These are phyloP conservation scores for Penicillium mononematosum DNA, from an alignment of 495 filamentous ascomycete species.

Conservation along the genomic window DNA sequence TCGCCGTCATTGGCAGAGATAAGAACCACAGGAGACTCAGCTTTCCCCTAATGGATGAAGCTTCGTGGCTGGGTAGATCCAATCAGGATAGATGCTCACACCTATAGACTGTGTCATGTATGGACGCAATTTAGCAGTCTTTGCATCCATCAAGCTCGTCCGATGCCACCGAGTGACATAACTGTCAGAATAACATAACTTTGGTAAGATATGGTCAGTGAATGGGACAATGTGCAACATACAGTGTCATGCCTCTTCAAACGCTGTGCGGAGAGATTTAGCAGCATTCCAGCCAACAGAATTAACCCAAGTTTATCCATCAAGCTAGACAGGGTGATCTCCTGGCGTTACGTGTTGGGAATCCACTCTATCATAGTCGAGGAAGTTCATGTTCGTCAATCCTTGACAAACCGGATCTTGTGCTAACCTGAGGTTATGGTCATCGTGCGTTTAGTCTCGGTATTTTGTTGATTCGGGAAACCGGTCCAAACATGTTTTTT, in stretches of 20 bases:
- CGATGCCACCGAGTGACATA: background rate
- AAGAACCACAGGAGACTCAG: background rate
- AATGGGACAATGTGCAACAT: background rate
- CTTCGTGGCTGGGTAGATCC: background rate
- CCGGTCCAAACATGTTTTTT: background rate
- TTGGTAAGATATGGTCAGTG: background rate
- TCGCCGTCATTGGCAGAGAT: constrained; percentile 4
- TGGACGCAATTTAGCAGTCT: background rate
- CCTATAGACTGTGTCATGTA: background rate
- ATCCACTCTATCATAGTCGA: background rate
- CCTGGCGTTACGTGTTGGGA: background rate
- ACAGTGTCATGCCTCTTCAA: background rate
- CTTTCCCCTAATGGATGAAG: background rate
- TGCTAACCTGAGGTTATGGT: background rate
- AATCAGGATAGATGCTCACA: background rate
- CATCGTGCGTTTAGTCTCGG: background rate
- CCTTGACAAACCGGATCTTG: background rate
- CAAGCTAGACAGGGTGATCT: background rate
- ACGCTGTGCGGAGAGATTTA: background rate
- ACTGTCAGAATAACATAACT: background rate
- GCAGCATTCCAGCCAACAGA: constrained; percentile 3
- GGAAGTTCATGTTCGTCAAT: background rate
- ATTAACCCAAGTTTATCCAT: background rate
- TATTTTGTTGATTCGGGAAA: background rate
- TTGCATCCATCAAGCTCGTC: background rate